Conservation (phyloP, 495 filamentous ascomycete genomes). For the Penicillium coprophilum region DNA sequence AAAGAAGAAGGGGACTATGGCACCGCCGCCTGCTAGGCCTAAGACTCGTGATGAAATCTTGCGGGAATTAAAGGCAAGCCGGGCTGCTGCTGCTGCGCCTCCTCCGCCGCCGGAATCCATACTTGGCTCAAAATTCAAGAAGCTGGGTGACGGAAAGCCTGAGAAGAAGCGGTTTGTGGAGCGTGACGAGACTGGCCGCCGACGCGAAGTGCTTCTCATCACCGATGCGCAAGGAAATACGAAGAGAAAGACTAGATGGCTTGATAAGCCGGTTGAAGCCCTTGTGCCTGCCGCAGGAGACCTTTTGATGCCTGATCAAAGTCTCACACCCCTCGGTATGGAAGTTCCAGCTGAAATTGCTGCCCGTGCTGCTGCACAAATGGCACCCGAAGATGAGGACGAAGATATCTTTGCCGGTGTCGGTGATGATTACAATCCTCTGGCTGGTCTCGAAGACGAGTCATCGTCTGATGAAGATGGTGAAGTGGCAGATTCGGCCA, state of each 20-base stretch:
- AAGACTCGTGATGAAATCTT: conserved; percentile 81
- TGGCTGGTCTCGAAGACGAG: conserved; percentile 66
- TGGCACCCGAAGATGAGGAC: conserved; percentile 48
- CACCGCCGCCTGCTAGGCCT: conserved; percentile 63
- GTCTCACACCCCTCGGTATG: conserved; percentile 70
- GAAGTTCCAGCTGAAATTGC: conserved; percentile 63
- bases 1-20: conserved; percentile 77
- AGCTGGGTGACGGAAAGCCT: conserved; percentile 59
- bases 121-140: conserved; percentile 79
- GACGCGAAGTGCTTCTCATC: conserved; percentile 81
- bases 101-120: conserved; percentile 50
- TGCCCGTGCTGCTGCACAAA: conserved; percentile 34
- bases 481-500: conserved; percentile 20
- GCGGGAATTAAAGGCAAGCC: conserved; percentile 72
- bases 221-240: conserved; percentile 84
- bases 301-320: conserved; percentile 64
- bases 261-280: conserved; percentile 45
- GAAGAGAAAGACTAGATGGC: conserved; percentile 71
- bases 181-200: conserved; percentile 60
- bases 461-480: conserved; percentile 51
- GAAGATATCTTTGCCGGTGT: conserved; percentile 85
- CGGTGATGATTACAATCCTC: conserved; percentile 83
- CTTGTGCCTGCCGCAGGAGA: conserved; percentile 33
- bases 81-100: conserved; percentile 57
- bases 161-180: conserved; percentile 73